Conservation (phyloP, 805 yeast species). For the Pichia rugopelliculosa region DNA sequence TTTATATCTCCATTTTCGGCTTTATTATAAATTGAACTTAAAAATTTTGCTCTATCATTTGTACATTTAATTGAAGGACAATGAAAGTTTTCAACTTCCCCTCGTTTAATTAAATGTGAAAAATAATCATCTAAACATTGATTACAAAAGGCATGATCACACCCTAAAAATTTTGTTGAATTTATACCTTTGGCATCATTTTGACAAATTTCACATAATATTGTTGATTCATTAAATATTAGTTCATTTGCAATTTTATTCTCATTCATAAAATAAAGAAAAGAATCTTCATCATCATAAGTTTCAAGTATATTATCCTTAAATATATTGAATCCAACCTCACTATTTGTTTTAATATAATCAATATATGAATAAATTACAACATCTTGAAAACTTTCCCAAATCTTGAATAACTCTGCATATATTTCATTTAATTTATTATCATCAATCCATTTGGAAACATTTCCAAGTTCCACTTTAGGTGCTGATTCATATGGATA, state of each 20-base stretch:
- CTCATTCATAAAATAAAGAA: conserved; percentile 6
- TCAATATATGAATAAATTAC: conserved; percentile 11
- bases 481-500: conserved; percentile 33
- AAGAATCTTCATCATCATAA: conserved; percentile 2
- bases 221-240: conserved; percentile 32
- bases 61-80: conserved; percentile 53
- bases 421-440: conserved; percentile 12
- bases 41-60: conserved; percentile 12
- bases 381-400: conserved; percentile 7
- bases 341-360: conserved; percentile 10
- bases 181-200: conserved; percentile 37
- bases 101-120: conserved; percentile 34
- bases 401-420: conserved; percentile 1
- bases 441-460: conserved; percentile 27
- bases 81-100: conserved; percentile 44
- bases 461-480: conserved; percentile 16
- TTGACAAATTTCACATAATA: conserved; percentile 52
- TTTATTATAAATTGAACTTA: conserved; percentile 10
- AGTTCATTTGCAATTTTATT: conserved; percentile 18
- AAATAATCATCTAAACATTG: conserved; percentile 39
- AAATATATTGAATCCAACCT: conserved; percentile 2
- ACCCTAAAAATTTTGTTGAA: conserved; percentile 33
- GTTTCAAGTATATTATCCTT: conserved; percentile 6
- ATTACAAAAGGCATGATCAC: conserved; percentile 45
- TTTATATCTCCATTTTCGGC: conserved; percentile 11